These are phyloP conservation scores for Rubia tinctorum DNA, from an alignment of 305 asterid species.

Conservation along the genomic window DNA sequence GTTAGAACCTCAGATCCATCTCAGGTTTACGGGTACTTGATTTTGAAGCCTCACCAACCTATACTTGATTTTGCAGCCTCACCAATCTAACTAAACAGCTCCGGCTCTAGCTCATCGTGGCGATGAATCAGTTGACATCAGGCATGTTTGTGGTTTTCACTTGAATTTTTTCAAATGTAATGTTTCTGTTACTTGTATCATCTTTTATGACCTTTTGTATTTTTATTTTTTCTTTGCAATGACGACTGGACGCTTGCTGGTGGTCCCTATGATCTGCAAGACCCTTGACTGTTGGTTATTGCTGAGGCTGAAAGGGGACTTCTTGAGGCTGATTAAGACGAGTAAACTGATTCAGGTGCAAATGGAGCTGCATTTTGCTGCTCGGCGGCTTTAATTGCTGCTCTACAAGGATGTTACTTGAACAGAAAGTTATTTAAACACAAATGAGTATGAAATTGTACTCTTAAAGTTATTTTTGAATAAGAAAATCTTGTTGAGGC, in stretches of 20 bases:
- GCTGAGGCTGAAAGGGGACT: slow-evolving; percentile 45
- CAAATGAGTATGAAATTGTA: too few relatives aligned
- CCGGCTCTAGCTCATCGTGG: slow-evolving; percentile 37
- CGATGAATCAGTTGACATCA: slow-evolving; percentile 36
- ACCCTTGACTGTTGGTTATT: slow-evolving; percentile 44
- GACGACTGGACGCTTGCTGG: slow-evolving; percentile 45
- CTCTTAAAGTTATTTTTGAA: too few relatives aligned
- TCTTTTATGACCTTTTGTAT: background rate
- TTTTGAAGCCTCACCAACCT: too few relatives aligned
- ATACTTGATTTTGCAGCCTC: slow-evolving; percentile 33
- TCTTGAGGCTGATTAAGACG: slow-evolving; percentile 47
- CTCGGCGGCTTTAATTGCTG: slow-evolving; percentile 47
- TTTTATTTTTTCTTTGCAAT: slow-evolving; percentile 21
- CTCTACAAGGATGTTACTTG: too few relatives aligned
- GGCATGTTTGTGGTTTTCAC: slow-evolving; percentile 21
- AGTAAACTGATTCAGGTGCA: slow-evolving; percentile 41
- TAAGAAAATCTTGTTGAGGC: too few relatives aligned
- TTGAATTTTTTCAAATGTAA: too few relatives aligned
- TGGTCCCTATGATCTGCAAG: slow-evolving; percentile 39
- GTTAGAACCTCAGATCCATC: too few relatives aligned
- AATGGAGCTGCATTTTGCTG: slow-evolving; percentile 56
- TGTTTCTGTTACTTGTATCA: background rate
- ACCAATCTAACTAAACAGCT: slow-evolving; percentile 50
- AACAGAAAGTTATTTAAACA: too few relatives aligned
- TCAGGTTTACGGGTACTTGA: too few relatives aligned